A percentile compares a stretch with the other conserved stretches of the same genome.
These are phyloP conservation scores for Aspergillus sclerotialis DNA, from an alignment of 2,329 filamentous ascomycete species.

Conservation along the genomic window DNA sequence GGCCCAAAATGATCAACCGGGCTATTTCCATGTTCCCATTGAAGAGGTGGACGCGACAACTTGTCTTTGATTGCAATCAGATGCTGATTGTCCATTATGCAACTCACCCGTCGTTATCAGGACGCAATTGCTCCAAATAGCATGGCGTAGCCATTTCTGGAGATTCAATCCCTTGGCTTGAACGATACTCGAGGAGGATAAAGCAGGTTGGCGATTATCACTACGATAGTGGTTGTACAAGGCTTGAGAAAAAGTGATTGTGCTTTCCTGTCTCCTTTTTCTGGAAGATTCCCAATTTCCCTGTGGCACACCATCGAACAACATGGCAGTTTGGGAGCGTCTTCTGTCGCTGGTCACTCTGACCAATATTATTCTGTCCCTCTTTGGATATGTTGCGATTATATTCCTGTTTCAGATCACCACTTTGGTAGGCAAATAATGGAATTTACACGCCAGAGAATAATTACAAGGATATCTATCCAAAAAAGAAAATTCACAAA, in stretches of 20 bases:
- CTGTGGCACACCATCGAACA: constrained; percentile 1
- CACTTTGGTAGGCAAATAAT: constrained; percentile 4
- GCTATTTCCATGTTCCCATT: neutral
- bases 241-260: neutral
- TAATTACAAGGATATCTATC: constrained; percentile 3
- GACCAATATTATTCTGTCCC: constrained; percentile 15
- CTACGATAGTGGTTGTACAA: no score
- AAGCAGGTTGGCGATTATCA: no score
- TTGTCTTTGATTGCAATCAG: neutral
- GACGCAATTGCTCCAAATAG: constrained; percentile 1
- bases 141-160: neutral
- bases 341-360: constrained; percentile 21
- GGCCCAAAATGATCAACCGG: neutral
- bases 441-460: constrained; percentile 5
- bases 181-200: no score
- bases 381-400: constrained; percentile 16
- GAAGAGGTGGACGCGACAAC: neutral
- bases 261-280: neutral
- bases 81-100: neutral
- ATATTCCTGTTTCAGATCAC: constrained; percentile 27
- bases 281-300: neutral
- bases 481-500: constrained; percentile 3
- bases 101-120: no score
- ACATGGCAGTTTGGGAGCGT: constrained; percentile 20
- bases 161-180: neutral